A percentile compares a stretch with the other conserved stretches of the same genome.
These are phyloP conservation scores for Psilocybe sp. DNA, from an alignment of 768 basidiomycete genomes.

Conservation along the genomic window DNA sequence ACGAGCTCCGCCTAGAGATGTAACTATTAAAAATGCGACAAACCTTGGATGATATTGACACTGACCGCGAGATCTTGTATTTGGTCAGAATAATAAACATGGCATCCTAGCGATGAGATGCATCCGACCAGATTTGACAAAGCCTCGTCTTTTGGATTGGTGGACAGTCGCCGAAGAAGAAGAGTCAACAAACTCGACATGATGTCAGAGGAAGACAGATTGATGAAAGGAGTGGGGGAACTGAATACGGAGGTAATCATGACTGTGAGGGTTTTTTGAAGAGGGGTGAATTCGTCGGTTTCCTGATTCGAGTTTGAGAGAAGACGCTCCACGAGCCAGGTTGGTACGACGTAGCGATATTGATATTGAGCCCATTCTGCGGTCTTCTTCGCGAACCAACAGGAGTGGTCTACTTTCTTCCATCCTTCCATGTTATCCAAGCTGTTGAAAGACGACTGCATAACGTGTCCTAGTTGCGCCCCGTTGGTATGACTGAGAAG, in stretches of 20 bases:
- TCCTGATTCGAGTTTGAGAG: slow-evolving; percentile 62
- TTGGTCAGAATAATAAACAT: slow-evolving; percentile 95
- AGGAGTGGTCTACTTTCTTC: slow-evolving; percentile 66
- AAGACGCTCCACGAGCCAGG: slow-evolving; percentile 77
- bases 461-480: slow-evolving; percentile 65
- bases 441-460: slow-evolving; percentile 71
- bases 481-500: slow-evolving; percentile 77
- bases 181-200: slow-evolving; percentile 74
- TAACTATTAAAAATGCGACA: not conserved
- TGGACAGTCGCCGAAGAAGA: slow-evolving; percentile 65
- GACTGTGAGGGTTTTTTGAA: slow-evolving; percentile 61
- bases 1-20: slow-evolving; percentile 66
- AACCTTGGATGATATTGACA: slow-evolving; percentile 1
- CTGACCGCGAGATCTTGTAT: slow-evolving; percentile 82
- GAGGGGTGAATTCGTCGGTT: slow-evolving; percentile 35
- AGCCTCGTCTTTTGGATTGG: slow-evolving; percentile 61
- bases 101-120: slow-evolving; percentile 81
- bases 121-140: slow-evolving; percentile 70
- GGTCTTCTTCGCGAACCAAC: slow-evolving; percentile 76
- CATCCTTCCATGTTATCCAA: slow-evolving; percentile 64
- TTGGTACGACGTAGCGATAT: slow-evolving; percentile 88
- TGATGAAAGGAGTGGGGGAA: slow-evolving; percentile 79
- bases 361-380: slow-evolving; percentile 93
- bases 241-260: slow-evolving; percentile 87
- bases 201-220: slow-evolving; percentile 88